phyloP scores from a whole-genome alignment of 163 green algal species.

The Scenedesmus sp. region DNA sequence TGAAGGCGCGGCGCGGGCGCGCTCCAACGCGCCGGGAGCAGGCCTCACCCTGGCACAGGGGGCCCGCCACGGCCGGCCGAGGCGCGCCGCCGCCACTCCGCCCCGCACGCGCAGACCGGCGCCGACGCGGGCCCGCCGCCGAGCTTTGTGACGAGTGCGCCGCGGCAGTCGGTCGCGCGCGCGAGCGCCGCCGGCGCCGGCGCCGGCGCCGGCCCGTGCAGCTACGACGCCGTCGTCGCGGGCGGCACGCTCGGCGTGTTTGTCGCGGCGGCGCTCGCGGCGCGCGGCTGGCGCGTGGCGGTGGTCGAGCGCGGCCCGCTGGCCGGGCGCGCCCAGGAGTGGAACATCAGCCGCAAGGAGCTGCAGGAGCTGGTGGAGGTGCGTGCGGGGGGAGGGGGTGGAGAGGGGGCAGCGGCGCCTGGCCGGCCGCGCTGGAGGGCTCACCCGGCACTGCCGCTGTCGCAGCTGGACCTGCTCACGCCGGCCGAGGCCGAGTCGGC shows the following conservation, averaged over 20 bases:
- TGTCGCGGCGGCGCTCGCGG: slow-evolving; percentile 67
- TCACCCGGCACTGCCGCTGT: too few relatives aligned
- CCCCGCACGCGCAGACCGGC: neutral
- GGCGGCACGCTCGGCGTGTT: slow-evolving; percentile 87
- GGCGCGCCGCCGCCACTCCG: too few relatives aligned
- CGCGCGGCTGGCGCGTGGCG: slow-evolving; percentile 61
- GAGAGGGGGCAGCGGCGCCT: too few relatives aligned
- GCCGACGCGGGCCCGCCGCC: slow-evolving; percentile 28
- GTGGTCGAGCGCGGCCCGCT: slow-evolving; percentile 77
- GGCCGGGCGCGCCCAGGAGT: slow-evolving; percentile 74
- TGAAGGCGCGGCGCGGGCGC: neutral
- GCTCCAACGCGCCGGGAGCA: too few relatives aligned
- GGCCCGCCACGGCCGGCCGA: too few relatives aligned
- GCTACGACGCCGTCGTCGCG: slow-evolving; percentile 80
- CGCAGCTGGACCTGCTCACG: slow-evolving; percentile 65
- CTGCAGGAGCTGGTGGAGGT: slow-evolving; percentile 71
- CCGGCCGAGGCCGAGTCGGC: slow-evolving; percentile 61
- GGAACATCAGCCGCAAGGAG: slow-evolving; percentile 87
- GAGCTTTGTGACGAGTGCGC: slow-evolving; percentile 10
- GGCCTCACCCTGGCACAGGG: neutral
- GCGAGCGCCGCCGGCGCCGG: slow-evolving; percentile 11
- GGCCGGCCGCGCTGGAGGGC: too few relatives aligned
- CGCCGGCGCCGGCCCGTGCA: neutral
- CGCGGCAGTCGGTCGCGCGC: neutral
- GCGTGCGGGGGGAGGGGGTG: slow-evolving; percentile 9